Evolutionary conservation across 805 yeast species (phyloP), one percentile per base, ranked within the genome.

Genomic region (Candida ponderosae): DNA sequence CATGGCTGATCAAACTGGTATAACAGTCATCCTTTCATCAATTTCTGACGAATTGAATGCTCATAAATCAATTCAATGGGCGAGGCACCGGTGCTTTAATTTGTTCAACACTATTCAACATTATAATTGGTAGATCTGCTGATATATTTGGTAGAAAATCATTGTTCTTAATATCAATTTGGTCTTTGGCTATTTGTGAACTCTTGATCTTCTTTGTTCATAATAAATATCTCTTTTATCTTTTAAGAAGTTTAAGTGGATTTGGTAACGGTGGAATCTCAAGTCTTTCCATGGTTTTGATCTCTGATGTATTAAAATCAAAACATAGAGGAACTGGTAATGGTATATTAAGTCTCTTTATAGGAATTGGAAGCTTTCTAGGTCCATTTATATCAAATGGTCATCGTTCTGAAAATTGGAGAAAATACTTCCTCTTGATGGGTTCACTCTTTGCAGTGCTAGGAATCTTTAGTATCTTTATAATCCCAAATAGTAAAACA

Each of bases 251-350:
- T 0, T 53, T 73, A 34, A 68, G 76, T 13, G 80, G 80, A 17
- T 60, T 75, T 17, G 81, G 78, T 5, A 57, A 64, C 31, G 79
- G 79, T 5, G 79, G 78, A 1, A 62, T 68, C 4, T 62, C 68
- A 15, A 67, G 74, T 7, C 49, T 74, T 18, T 46, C 69, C 1
- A 73, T 72, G 73, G 71, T 72, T 16, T 63, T 72, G 15, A 58
- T 72, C 34, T 68, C 78, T 39, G 79, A 75, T 44, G 53, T 74
- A 15, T 75, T 72, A 11, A 64, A 76, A 0, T 56, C 74, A 27
- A 57, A 65, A 39, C 68, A 72, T 41, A 58, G 80, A 42, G 80
- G 79, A 0, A 68, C 68, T 45, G 74, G 61, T 48, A 79, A 73
- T 53, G 80, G 80, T 3, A 66, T 71, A 9, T 51, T 72, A 24